Percentiles rank a stretch among this genome's conserved stretches.
phyloP scores from a whole-genome alignment of 2,329 filamentous ascomycete genomes.

The Capronia epimyces region DNA sequence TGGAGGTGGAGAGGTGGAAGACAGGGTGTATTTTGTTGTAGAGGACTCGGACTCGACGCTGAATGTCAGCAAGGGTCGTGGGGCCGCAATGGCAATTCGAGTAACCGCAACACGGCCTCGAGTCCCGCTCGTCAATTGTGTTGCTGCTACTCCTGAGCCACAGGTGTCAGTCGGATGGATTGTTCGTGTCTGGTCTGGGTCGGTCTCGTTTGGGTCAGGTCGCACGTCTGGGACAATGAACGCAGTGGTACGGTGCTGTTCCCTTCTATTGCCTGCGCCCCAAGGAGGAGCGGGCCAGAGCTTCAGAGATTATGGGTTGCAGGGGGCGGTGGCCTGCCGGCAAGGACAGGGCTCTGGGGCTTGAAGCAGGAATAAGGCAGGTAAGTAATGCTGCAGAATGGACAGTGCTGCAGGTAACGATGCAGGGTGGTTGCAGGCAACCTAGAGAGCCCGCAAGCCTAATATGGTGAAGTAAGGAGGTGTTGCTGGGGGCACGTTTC shows the following conservation, averaged over 20 bases:
- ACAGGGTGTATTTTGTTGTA: not conserved
- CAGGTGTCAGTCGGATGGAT: not conserved
- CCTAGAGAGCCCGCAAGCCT: too few species aligned
- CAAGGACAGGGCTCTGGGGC: not conserved
- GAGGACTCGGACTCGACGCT: not conserved
- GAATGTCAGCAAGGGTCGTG: not conserved
- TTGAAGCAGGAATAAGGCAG: not conserved
- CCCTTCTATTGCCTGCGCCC: not conserved
- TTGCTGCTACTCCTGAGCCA: not conserved
- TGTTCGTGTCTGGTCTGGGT: not conserved
- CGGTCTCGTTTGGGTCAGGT: not conserved
- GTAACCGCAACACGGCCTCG: not conserved
- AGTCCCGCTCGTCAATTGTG: not conserved
- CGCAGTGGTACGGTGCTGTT: not conserved
- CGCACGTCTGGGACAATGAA: not conserved
- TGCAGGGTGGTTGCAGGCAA: too few species aligned
- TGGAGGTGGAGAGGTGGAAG: slow-evolving; percentile 1
- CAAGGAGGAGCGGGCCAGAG: not conserved
- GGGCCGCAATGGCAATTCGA: not conserved
- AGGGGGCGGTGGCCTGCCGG: not conserved
- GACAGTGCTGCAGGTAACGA: not conserved
- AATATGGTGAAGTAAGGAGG: too few species aligned
- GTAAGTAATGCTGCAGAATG: not conserved
- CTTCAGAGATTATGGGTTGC: not conserved
- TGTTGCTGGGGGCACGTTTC: too few species aligned